Evolutionary conservation across 139 green algal genomes (phyloP).

Genomic region (Asterochloris erici): DNA sequence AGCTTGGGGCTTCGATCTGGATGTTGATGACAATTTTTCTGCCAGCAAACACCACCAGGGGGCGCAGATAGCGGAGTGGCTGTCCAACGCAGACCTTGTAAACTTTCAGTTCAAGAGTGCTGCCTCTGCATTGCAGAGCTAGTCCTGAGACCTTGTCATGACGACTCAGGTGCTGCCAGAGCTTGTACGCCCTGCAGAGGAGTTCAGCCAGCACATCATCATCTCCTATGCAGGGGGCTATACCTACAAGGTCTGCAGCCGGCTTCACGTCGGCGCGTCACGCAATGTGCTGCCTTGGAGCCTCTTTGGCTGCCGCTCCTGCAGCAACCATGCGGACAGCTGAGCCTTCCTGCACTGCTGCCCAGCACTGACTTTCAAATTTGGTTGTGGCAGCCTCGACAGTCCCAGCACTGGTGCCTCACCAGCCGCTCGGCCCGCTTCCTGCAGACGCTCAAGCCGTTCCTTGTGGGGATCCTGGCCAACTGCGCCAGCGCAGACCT

Average conservation of each 20-base stretch:
- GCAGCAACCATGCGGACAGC: neutral
- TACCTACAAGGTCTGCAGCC: constrained; percentile 4
- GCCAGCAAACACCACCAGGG: too few species aligned
- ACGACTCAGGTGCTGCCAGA: neutral
- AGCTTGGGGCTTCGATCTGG: too few species aligned
- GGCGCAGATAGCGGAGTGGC: too few species aligned
- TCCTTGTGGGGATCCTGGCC: constrained; percentile 2
- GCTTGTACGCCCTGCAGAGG: neutral
- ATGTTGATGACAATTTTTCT: too few species aligned
- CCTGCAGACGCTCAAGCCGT: neutral
- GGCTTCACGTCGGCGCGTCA: too few species aligned
- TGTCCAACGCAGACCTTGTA: too few species aligned
- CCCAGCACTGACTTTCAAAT: neutral
- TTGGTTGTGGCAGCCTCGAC: neutral
- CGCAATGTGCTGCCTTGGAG: neutral
- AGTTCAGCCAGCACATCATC: neutral
- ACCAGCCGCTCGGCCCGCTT: neutral
- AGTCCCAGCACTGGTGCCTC: neutral
- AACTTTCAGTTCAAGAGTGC: too few species aligned
- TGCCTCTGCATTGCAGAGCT: too few species aligned
- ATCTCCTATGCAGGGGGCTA: constrained; percentile 5
- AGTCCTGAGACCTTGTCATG: too few species aligned
- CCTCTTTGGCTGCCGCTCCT: neutral
- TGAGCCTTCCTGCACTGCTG: neutral
- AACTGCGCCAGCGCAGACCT: neutral